These are phyloP conservation scores for Lipomyces kockii DNA, from an alignment of 805 yeast genomes.

Conservation along the genomic window DNA sequence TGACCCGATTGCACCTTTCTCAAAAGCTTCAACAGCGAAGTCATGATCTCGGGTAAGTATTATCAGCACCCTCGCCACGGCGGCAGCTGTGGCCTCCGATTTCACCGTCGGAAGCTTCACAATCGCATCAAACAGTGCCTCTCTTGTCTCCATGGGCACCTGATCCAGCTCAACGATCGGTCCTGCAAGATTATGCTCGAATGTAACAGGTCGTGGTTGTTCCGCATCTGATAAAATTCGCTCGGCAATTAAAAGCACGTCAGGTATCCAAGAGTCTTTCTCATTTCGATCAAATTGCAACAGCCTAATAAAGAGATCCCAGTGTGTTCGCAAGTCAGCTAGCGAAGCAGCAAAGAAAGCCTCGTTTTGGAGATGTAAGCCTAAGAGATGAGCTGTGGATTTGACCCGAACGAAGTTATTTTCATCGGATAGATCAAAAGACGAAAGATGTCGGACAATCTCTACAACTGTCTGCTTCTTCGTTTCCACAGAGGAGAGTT, in stretches of 20 bases:
- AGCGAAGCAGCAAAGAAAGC: conserved; percentile 31
- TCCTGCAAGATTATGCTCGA: conserved; percentile 32
- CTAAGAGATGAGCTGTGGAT: conserved; percentile 38
- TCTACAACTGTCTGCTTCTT: conserved; percentile 4
- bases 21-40: conserved; percentile 50
- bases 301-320: conserved; percentile 34
- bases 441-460: conserved; percentile 1
- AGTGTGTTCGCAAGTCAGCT: conserved; percentile 25
- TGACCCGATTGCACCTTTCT: conserved; percentile 54
- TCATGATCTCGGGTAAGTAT: conserved; percentile 56
- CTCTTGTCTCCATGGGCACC: conserved; percentile 39
- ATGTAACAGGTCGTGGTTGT: conserved; percentile 45
- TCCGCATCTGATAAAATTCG: conserved; percentile 61
- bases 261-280: conserved; percentile 57
- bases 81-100: conserved; percentile 55
- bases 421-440: conserved; percentile 12
- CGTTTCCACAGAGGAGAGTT: background rate
- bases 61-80: conserved; percentile 60
- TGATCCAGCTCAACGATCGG: conserved; percentile 28
- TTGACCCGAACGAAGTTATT: conserved; percentile 9
- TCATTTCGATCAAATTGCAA: conserved; percentile 17
- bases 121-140: conserved; percentile 52
- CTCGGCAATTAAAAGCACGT: conserved; percentile 60
- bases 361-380: conserved; percentile 38
- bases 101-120: conserved; percentile 50